These are phyloP conservation scores for Fusarium neocosmosporiellum DNA, from an alignment of 2,329 filamentous ascomycete genomes.

Conservation along the genomic window DNA sequence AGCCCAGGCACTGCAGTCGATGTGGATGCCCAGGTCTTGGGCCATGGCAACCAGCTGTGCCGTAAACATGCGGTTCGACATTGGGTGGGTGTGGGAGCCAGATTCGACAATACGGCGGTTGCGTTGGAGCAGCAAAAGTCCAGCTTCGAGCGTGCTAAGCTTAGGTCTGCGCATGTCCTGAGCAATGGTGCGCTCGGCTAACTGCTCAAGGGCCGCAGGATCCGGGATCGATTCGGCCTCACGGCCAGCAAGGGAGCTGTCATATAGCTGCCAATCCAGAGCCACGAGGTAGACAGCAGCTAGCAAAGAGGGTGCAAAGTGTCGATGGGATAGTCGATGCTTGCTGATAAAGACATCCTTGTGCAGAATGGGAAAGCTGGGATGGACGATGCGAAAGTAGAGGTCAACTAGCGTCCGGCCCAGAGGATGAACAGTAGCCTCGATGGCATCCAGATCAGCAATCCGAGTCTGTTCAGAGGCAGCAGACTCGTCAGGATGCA, in stretches of 20 bases:
- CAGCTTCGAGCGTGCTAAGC: constrained; percentile 66
- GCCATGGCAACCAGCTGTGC: constrained; percentile 67
- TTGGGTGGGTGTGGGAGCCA: constrained; percentile 33
- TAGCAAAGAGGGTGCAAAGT: constrained; percentile 69
- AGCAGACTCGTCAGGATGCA: constrained; percentile 50
- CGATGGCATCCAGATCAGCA: constrained; percentile 62
- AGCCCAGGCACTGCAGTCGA: constrained; percentile 71
- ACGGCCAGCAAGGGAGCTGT: constrained; percentile 58
- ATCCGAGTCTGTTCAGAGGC: constrained; percentile 55
- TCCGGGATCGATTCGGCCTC: constrained; percentile 46
- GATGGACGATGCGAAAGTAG: constrained; percentile 73
- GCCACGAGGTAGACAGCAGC: constrained; percentile 72
- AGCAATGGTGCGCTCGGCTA: constrained; percentile 57
- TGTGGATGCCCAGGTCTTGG: constrained; percentile 68
- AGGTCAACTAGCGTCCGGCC: constrained; percentile 73
- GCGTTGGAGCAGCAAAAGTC: constrained; percentile 63
- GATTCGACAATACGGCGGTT: constrained; percentile 53
- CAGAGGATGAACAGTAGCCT: constrained; percentile 71
- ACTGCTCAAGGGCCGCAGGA: constrained; percentile 49
- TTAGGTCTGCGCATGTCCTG: constrained; percentile 64
- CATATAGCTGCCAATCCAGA: constrained; percentile 70
- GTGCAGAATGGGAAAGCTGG: constrained; percentile 68
- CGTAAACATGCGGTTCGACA: constrained; percentile 58
- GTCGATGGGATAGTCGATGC: constrained; percentile 65
- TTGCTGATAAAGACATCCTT: constrained; percentile 72